Conservation (phyloP, 208 protist species). For the Giardia muris region DNA sequence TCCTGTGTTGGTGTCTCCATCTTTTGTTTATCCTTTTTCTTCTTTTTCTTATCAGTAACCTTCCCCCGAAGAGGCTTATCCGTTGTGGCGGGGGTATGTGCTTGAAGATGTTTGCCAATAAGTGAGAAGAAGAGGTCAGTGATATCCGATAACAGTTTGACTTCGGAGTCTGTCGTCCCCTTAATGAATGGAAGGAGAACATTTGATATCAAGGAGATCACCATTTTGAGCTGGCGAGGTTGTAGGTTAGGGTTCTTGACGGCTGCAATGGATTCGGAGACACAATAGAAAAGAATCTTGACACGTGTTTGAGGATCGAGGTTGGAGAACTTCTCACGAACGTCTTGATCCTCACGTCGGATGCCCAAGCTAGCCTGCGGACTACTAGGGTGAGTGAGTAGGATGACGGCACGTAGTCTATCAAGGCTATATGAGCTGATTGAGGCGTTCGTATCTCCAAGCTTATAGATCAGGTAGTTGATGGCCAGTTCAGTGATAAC, state of each 20-base stretch:
- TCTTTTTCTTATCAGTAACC: not conserved
- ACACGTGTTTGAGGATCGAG: not conserved
- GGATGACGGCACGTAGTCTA: not conserved
- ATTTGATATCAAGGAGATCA: not conserved
- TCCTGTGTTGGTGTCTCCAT: not conserved
- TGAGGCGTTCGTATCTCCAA: not conserved
- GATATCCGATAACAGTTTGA: not conserved
- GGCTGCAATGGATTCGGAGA: not conserved
- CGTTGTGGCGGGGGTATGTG: not conserved
- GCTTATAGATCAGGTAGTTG: not conserved
- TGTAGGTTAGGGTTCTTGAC: not conserved
- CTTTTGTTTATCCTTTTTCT: not conserved
- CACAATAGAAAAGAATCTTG: not conserved
- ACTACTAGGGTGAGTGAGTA: not conserved
- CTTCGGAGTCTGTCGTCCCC: not conserved
- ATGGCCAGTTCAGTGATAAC: not conserved
- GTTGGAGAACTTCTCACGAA: not conserved
- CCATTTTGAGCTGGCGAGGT: not conserved
- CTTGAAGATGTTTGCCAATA: not conserved
- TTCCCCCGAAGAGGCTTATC: not conserved
- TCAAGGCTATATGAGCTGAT: not conserved
- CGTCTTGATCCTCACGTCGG: not conserved
- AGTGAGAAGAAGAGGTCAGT: not conserved
- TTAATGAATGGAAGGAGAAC: not conserved
- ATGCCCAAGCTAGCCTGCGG: not conserved